Evolutionary conservation across 2,329 filamentous ascomycete genomes (phyloP).

Genomic region (Acarospora socialis): DNA sequence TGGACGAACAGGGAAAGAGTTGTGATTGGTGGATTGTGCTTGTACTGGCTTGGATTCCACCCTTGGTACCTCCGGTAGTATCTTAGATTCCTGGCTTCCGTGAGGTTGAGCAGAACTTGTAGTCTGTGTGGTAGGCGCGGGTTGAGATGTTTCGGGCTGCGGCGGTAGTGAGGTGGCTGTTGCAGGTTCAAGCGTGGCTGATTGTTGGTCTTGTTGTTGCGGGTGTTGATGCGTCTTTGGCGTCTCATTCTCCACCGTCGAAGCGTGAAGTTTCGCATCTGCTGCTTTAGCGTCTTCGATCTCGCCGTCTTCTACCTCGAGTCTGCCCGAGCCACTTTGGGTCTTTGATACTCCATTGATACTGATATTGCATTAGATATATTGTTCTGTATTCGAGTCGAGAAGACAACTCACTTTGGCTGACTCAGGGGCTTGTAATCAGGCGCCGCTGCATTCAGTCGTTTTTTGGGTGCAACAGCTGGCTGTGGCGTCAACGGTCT

Average conservation of each 20-base stretch:
- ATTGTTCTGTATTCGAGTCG: neutral
- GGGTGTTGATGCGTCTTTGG: constrained; percentile 14
- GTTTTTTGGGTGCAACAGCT: constrained; percentile 11
- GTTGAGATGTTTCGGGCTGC: no score
- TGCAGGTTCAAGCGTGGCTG: constrained; percentile 6
- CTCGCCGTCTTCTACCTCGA: constrained; percentile 31
- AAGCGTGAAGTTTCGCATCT: constrained; percentile 18
- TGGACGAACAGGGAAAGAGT: constrained; percentile 5
- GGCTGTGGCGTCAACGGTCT: constrained; percentile 11
- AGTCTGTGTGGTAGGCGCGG: no score
- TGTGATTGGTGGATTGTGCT: neutral
- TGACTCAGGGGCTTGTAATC: constrained; percentile 26
- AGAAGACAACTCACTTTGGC: constrained; percentile 23
- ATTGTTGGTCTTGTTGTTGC: constrained; percentile 5
- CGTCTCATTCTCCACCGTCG: constrained; percentile 5
- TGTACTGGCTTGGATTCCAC: neutral
- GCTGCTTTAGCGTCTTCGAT: constrained; percentile 32
- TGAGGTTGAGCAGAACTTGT: no score
- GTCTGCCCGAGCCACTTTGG: constrained; percentile 16
- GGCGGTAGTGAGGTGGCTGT: constrained; percentile 15
- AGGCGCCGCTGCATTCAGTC: constrained; percentile 27
- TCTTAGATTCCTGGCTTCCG: no score
- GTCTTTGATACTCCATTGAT: constrained; percentile 17
- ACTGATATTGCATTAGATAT: constrained; percentile 19
- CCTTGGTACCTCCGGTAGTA: no score